A percentile compares a stretch with the other conserved stretches of the same genome.
Conservation (phyloP, 148 eudicot genomes). For the Hydrangea macrophylla region DNA sequence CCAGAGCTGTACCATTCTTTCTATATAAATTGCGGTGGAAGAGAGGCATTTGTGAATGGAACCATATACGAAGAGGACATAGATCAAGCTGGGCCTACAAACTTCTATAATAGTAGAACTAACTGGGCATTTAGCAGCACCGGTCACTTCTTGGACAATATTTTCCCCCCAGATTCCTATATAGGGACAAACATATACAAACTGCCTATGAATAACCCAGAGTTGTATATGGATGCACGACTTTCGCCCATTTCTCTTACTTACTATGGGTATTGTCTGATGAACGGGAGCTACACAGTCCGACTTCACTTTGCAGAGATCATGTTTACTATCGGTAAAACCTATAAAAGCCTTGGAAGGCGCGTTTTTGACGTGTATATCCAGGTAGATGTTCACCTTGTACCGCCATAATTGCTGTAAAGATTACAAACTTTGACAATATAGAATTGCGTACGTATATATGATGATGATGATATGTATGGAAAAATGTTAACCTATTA, state of each 20-base stretch:
- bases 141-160: slow-evolving; percentile 28
- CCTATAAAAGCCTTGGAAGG: slow-evolving; percentile 35
- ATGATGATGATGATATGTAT: no score
- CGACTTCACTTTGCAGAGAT: slow-evolving; percentile 41
- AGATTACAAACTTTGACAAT: neutral
- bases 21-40: slow-evolving; percentile 41
- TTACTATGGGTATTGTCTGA: slow-evolving; percentile 34
- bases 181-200: slow-evolving; percentile 11
- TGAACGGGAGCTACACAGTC: slow-evolving; percentile 34
- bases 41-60: slow-evolving; percentile 1
- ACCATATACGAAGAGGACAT: slow-evolving; percentile 22
- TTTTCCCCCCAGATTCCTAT: neutral
- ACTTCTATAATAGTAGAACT: slow-evolving; percentile 13
- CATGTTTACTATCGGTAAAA: slow-evolving; percentile 31
- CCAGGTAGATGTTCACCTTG: slow-evolving; percentile 26
- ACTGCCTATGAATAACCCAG: slow-evolving; percentile 3
- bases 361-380: slow-evolving; percentile 39
- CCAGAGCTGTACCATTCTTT: slow-evolving; percentile 22
- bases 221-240: slow-evolving; percentile 27
- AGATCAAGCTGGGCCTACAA: slow-evolving; percentile 20
- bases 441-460: no score
- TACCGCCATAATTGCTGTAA: neutral
- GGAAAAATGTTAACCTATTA: no score
- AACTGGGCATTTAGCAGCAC: slow-evolving; percentile 43
- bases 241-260: slow-evolving; percentile 32